A percentile compares a stretch with the other conserved stretches of the same genome.
Conservation (phyloP, 2,329 filamentous ascomycete species). For the Zymoseptoria pseudotritici region DNA sequence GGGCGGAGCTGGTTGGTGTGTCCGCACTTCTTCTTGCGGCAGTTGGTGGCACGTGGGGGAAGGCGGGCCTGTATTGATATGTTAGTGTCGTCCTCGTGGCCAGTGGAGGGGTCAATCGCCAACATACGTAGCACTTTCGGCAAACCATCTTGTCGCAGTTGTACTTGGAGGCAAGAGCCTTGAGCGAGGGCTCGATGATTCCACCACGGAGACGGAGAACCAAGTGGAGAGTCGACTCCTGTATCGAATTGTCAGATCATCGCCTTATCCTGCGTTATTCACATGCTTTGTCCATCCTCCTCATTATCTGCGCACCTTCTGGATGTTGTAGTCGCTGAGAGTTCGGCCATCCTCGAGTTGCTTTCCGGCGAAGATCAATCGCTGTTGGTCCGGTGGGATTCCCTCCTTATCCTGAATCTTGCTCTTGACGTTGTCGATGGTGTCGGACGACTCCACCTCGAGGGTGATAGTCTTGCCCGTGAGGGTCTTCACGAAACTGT, state of each 20-base stretch:
- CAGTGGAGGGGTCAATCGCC: background rate
- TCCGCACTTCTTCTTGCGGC: constrained; percentile 99
- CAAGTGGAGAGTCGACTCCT: constrained; percentile 97
- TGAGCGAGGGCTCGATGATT: constrained; percentile 98
- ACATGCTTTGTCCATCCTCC: background rate
- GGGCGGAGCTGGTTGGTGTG: constrained; percentile 99
- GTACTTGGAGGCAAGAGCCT: constrained; percentile 97
- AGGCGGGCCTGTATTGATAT: constrained; percentile 57
- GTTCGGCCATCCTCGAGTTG: constrained; percentile 98
- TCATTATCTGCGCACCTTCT: constrained; percentile 63
- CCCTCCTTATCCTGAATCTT: constrained; percentile 99
- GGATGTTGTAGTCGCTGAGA: constrained; percentile 97
- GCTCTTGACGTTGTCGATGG: constrained; percentile 99
- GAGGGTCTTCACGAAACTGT: constrained; percentile 99
- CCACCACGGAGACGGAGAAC: constrained; percentile 98
- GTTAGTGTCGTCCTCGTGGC: constrained; percentile 2
- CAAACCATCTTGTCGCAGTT: constrained; percentile 99
- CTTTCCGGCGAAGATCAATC: constrained; percentile 97
- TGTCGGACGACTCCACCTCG: constrained; percentile 97
- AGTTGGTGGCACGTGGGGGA: constrained; percentile 98
- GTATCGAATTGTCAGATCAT: constrained; percentile 18
- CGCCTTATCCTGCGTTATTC: background rate
- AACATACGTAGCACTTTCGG: constrained; percentile 98
- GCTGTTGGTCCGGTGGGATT: constrained; percentile 96
- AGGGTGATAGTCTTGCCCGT: constrained; percentile 99